phyloP scores from a whole-genome alignment of 2,329 filamentous ascomycete genomes.

The Onygenales sp. region DNA sequence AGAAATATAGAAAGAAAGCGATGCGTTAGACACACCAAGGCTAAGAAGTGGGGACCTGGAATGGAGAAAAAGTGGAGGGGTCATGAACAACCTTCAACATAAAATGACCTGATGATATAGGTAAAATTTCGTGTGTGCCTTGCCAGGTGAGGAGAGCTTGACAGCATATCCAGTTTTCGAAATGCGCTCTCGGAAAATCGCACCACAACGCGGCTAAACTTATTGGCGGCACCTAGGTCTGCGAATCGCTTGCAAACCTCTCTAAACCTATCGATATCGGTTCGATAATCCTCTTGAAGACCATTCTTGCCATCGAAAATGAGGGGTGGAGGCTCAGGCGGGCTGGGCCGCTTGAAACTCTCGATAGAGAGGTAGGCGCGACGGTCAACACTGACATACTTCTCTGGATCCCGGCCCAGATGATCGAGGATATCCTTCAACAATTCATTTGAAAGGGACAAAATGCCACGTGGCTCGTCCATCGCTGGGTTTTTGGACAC shows the following conservation, averaged over 20 bases:
- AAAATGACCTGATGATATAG: slow-evolving; percentile 47
- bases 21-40: slow-evolving; percentile 3
- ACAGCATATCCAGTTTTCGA: slow-evolving; percentile 39
- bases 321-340: slow-evolving; percentile 13
- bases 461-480: slow-evolving; percentile 13
- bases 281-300: slow-evolving; percentile 10
- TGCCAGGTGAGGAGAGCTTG: slow-evolving; percentile 37
- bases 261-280: slow-evolving; percentile 26
- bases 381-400: slow-evolving; percentile 40
- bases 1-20: background rate
- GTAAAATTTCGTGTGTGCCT: slow-evolving; percentile 44
- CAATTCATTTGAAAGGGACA: slow-evolving; percentile 37
- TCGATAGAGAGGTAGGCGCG: slow-evolving; percentile 47
- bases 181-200: slow-evolving; percentile 41
- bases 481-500: slow-evolving; percentile 8
- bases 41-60: background rate
- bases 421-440: slow-evolving; percentile 43
- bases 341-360: slow-evolving; percentile 40
- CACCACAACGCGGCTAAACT: slow-evolving; percentile 43
- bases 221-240: slow-evolving; percentile 38
- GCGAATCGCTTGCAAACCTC: slow-evolving; percentile 39
- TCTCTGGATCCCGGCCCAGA: slow-evolving; percentile 44
- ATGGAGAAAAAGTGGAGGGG: slow-evolving; percentile 2
- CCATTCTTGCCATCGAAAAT: slow-evolving; percentile 10
- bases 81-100: slow-evolving; percentile 35